Percentiles rank a stretch among this genome's conserved stretches.
These are phyloP conservation scores for Sclerotinia spermophila DNA, from an alignment of 2,329 filamentous ascomycete species.

Conservation along the genomic window DNA sequence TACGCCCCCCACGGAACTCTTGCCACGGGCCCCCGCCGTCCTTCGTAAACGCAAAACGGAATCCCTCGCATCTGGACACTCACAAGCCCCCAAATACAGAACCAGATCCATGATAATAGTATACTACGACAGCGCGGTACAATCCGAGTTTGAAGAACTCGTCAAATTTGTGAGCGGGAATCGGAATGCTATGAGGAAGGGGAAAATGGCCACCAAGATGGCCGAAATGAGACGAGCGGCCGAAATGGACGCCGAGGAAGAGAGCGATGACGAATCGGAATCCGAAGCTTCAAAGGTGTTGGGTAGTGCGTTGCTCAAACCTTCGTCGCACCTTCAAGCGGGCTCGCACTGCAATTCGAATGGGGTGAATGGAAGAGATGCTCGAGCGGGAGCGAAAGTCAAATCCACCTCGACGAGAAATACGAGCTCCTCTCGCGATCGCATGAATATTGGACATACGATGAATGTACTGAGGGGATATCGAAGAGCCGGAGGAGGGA, in stretches of 20 bases:
- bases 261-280: constrained; percentile 41
- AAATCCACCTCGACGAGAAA: constrained; percentile 41
- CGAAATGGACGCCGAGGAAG: constrained; percentile 50
- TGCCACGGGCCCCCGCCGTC: constrained; percentile 20
- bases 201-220: constrained; percentile 76
- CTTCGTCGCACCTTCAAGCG: background rate
- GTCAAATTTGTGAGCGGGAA: constrained; percentile 78
- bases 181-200: constrained; percentile 80
- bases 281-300: constrained; percentile 14
- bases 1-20: constrained; percentile 22
- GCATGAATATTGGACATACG: constrained; percentile 25
- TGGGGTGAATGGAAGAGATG: constrained; percentile 23
- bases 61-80: constrained; percentile 35
- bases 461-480: constrained; percentile 31
- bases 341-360: constrained; percentile 28
- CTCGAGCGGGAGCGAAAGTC: constrained; percentile 36
- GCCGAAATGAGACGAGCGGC: constrained; percentile 60
- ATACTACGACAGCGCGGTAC: constrained; percentile 88
- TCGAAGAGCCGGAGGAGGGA: constrained; percentile 24
- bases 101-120: constrained; percentile 76
- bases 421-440: constrained; percentile 37
- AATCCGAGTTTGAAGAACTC: constrained; percentile 75
- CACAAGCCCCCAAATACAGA: constrained; percentile 49
- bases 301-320: constrained; percentile 1
- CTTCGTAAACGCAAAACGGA: constrained; percentile 37